Percentiles rank a stretch among this genome's conserved stretches.
phyloP scores from a whole-genome alignment of 2,329 filamentous ascomycete species.

The Fonsecaea nubica region DNA sequence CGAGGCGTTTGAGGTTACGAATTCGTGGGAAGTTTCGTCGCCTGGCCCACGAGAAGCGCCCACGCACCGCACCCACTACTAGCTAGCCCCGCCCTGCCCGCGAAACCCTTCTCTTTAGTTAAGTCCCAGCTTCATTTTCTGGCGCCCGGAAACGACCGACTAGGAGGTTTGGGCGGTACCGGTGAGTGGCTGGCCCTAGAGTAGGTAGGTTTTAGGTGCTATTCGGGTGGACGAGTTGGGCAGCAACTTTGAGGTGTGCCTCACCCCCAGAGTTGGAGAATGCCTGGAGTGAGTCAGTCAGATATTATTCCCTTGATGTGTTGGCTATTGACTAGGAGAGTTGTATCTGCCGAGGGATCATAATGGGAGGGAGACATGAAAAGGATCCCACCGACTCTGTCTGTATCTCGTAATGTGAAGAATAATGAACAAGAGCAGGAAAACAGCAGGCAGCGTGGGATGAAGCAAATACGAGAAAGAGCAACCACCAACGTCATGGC shows the following conservation, averaged over 20 bases:
- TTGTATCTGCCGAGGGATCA: not conserved
- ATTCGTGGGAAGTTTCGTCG: not conserved
- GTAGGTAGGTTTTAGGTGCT: not conserved
- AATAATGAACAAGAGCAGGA: not conserved
- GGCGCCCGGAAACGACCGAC: conserved; percentile 30
- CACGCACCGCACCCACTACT: not conserved
- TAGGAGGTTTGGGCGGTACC: conserved; percentile 6
- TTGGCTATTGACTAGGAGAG: not conserved
- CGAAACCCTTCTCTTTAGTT: not conserved
- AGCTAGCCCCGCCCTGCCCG: not conserved
- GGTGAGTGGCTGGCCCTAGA: conserved; percentile 14
- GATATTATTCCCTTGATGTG: not conserved
- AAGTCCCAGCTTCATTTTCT: conserved; percentile 15
- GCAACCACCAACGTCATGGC: no score
- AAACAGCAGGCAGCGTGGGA: not conserved
- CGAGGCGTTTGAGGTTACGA: not conserved
- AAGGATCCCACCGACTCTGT: not conserved
- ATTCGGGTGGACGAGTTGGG: conserved; percentile 17
- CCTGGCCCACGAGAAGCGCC: not conserved
- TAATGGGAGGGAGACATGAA: not conserved
- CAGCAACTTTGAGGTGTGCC: conserved; percentile 19
- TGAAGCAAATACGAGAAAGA: not conserved
- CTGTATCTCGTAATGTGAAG: not conserved
- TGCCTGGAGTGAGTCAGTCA: not conserved
- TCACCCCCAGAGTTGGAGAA: conserved; percentile 1